Evolutionary conservation across 371 early-diverging fungal species (phyloP).

Genomic region (Mucor sp.): DNA sequence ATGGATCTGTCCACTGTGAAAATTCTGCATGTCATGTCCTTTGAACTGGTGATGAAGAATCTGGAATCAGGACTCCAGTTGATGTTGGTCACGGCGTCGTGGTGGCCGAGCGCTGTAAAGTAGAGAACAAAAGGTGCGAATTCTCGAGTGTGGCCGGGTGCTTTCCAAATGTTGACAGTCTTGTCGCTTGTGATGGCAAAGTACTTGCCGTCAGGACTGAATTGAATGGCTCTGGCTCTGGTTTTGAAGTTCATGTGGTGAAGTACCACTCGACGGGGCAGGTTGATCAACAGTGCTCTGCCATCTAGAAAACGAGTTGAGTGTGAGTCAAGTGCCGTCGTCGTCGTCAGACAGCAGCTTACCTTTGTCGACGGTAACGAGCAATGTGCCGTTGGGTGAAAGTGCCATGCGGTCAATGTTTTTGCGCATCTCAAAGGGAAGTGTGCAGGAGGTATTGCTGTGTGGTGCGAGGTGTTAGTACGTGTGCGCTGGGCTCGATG

Average conservation of each 20-base stretch:
- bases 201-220: conserved; percentile 77
- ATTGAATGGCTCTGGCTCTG: conserved; percentile 79
- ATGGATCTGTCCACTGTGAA: conserved; percentile 67
- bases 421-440: conserved; percentile 91
- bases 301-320: conserved; percentile 65
- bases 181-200: conserved; percentile 90
- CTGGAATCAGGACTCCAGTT: conserved; percentile 89
- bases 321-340: no score
- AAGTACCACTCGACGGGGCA: conserved; percentile 78
- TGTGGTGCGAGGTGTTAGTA: conserved; percentile 24
- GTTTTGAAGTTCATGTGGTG: conserved; percentile 89
- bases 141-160: conserved; percentile 90
- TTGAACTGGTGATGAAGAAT: conserved; percentile 80
- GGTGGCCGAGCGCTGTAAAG: conserved; percentile 81
- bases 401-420: conserved; percentile 89
- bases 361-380: conserved; percentile 93
- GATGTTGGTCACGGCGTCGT: conserved; percentile 84
- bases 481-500: not conserved
- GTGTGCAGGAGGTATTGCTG: conserved; percentile 89
- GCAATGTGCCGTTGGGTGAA: conserved; percentile 84
- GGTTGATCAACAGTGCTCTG: conserved; percentile 85
- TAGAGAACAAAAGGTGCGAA: conserved; percentile 91
- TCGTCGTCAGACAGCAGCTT: not conserved
- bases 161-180: conserved; percentile 89
- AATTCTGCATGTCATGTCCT: conserved; percentile 91